Conservation (phyloP, 2,329 filamentous ascomycete species). For the Colletotrichum acutatum region DNA sequence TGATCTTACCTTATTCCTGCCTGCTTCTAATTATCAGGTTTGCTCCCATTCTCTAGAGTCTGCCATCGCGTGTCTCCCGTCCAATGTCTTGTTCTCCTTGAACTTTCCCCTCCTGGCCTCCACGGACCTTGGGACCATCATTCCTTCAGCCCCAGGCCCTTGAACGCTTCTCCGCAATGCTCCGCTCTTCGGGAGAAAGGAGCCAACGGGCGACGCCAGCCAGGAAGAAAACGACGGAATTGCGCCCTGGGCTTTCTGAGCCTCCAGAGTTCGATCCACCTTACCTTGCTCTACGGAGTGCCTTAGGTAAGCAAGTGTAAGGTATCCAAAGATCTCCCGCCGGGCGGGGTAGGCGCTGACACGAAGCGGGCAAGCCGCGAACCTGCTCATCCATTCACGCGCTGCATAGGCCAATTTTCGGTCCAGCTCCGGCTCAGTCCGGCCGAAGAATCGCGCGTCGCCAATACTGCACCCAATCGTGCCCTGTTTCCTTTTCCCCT, state of each 20-base stretch:
- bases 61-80: neutral
- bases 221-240: conserved; percentile 19
- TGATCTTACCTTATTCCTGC: neutral
- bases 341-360: neutral
- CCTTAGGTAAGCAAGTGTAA: no score
- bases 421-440: conserved; percentile 23
- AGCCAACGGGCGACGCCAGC: conserved; percentile 14
- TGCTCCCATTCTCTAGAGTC: neutral
- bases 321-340: neutral
- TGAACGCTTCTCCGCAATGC: conserved; percentile 22
- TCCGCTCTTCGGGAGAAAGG: conserved; percentile 19
- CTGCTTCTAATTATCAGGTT: neutral
- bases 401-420: conserved; percentile 19
- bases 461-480: neutral
- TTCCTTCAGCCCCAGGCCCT: conserved; percentile 13
- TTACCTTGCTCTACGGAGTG: no score
- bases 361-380: conserved; percentile 18
- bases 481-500: neutral
- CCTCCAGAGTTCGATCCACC: neutral
- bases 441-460: conserved; percentile 15
- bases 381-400: neutral
- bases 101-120: conserved; percentile 4
- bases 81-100: neutral
- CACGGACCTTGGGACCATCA: neutral
- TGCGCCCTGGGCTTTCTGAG: neutral